A percentile compares a stretch with the other conserved stretches of the same genome.
phyloP scores from a whole-genome alignment of 306 rosid genomes.

The Albizia julibrissin region DNA sequence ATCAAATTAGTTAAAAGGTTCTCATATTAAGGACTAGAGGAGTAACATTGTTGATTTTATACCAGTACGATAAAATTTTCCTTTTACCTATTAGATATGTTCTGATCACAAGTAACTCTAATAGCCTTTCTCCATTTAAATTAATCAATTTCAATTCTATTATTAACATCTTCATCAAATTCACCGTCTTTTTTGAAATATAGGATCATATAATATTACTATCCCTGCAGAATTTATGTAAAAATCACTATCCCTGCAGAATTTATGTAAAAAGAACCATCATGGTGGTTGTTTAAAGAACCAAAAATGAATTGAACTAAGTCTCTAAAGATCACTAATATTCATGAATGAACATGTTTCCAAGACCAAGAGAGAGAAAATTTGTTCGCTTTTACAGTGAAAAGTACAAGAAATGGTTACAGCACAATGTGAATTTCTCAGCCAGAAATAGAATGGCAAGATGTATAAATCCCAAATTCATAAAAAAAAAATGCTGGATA shows the following conservation, averaged over 20 bases:
- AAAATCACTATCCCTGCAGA: neutral
- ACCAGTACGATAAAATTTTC: too few species aligned
- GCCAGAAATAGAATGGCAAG: conserved; percentile 42
- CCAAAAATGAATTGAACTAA: neutral
- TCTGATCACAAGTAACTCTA: too few species aligned
- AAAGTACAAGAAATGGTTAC: conserved; percentile 37
- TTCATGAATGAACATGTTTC: conserved; percentile 7
- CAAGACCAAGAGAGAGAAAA: conserved; percentile 30
- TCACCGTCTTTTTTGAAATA: too few species aligned
- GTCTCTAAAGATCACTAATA: conserved; percentile 24
- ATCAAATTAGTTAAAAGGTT: too few species aligned
- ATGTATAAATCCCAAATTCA: conserved; percentile 42
- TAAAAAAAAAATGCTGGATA: conserved; percentile 34
- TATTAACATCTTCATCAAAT: too few species aligned
- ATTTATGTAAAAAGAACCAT: neutral
- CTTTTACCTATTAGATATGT: too few species aligned
- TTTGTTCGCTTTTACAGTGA: conserved; percentile 41
- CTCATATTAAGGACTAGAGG: too few species aligned
- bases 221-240: neutral
- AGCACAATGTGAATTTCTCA: conserved; percentile 39
- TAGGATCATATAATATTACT: neutral
- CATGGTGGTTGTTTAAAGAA: neutral
- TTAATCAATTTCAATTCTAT: too few species aligned
- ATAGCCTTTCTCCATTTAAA: too few species aligned
- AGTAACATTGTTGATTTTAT: too few species aligned